These are phyloP conservation scores for Articulospora tetracladia DNA, from an alignment of 495 filamentous ascomycete genomes.

Conservation along the genomic window DNA sequence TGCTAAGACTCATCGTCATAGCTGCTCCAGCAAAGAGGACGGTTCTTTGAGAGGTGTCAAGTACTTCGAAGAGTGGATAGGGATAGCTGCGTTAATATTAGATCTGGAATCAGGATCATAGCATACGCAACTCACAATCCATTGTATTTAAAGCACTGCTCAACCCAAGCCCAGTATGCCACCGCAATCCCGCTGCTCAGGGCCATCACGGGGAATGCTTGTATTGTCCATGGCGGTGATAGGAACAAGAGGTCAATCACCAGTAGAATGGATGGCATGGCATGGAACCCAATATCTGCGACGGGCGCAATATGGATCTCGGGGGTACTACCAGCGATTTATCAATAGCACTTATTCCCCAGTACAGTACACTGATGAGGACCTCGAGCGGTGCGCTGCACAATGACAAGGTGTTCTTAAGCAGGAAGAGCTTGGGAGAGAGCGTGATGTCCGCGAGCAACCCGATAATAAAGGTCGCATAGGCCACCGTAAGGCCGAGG, in stretches of 20 bases:
- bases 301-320: conserved; percentile 39
- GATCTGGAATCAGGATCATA: background rate
- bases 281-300: conserved; percentile 74
- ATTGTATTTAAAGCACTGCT: conserved; percentile 70
- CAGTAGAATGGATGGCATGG: conserved; percentile 69
- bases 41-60: conserved; percentile 57
- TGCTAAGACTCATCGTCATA: conserved; percentile 66
- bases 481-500: conserved; percentile 68
- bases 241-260: conserved; percentile 68
- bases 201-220: conserved; percentile 52
- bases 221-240: conserved; percentile 77
- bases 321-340: conserved; percentile 46
- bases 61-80: conserved; percentile 73
- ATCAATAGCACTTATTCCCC: conserved; percentile 69
- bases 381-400: conserved; percentile 76
- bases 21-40: conserved; percentile 69
- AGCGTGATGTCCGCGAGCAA: conserved; percentile 73
- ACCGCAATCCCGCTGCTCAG: conserved; percentile 64
- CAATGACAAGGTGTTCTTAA: conserved; percentile 72
- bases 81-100: conserved; percentile 60
- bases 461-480: conserved; percentile 63
- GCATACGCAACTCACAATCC: conserved; percentile 68
- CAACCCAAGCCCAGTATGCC: conserved; percentile 85
- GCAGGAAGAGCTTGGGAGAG: conserved; percentile 57
- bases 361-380: conserved; percentile 81